Percentiles rank a stretch among this genome's conserved stretches.
These are phyloP conservation scores for Carex kokanica DNA, from an alignment of 176 grass and related monocot genomes.

Conservation along the genomic window DNA sequence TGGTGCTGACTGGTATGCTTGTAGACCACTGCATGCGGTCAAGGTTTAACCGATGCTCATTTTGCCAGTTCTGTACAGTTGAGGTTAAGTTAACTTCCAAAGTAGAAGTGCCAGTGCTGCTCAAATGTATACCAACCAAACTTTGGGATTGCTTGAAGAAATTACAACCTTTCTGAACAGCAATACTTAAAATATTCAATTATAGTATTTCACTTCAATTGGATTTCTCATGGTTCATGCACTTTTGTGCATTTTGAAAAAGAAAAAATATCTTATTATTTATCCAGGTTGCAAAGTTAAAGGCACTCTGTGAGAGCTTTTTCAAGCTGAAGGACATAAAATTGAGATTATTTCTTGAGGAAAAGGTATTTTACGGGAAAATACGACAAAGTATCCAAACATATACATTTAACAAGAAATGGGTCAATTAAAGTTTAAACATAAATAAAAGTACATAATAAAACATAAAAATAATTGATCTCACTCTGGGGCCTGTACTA, in stretches of 20 bases:
- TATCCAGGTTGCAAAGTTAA: constrained; percentile 68
- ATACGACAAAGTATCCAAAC: neutral
- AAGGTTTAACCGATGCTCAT: neutral
- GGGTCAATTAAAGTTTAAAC: neutral
- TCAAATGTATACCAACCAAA: neutral
- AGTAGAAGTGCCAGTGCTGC: neutral
- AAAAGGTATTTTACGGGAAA: constrained; percentile 58
- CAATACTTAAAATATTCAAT: neutral
- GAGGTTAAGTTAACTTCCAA: neutral
- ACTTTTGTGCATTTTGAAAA: neutral
- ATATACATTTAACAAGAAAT: constrained; percentile 1
- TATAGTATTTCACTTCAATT: neutral
- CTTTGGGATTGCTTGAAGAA: neutral
- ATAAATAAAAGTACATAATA: neutral
- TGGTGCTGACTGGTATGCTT: neutral
- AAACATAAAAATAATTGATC: neutral
- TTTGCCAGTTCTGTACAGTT: neutral
- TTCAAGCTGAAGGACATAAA: constrained; percentile 84
- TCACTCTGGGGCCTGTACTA: neutral
- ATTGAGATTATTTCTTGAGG: constrained; percentile 68
- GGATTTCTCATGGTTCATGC: neutral
- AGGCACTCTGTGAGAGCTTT: constrained; percentile 77
- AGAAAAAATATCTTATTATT: neutral
- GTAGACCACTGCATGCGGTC: neutral
- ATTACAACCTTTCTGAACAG: neutral